phyloP scores from a whole-genome alignment of 257 asterid species.

The Fraxinus excelsior region DNA sequence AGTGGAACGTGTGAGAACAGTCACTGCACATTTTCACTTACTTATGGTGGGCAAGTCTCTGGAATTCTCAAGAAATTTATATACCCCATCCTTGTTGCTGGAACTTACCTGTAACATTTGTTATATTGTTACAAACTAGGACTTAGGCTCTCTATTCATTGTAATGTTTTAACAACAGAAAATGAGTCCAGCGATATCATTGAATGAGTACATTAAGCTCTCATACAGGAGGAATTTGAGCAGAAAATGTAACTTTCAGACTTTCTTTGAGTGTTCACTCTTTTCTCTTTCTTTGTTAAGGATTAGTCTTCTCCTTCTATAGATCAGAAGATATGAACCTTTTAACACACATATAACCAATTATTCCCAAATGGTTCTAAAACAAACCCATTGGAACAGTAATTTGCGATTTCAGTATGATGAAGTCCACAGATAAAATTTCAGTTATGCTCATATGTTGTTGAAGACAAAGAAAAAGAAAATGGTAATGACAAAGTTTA shows the following conservation, averaged over 20 bases:
- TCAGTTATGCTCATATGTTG: background rate
- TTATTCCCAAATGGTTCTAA: background rate
- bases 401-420: background rate
- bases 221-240: background rate
- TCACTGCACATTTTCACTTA: slow-evolving; percentile 37
- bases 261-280: background rate
- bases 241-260: background rate
- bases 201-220: background rate
- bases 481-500: background rate
- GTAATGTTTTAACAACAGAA: background rate
- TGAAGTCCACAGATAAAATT: background rate
- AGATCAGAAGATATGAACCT: background rate
- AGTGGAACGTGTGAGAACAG: background rate
- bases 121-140: background rate
- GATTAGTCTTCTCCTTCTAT: background rate
- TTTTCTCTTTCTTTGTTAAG: background rate
- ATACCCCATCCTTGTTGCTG: slow-evolving; percentile 30
- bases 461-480: background rate
- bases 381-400: background rate
- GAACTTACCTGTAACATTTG: slow-evolving; percentile 33
- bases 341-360: background rate
- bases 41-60: slow-evolving; percentile 48
- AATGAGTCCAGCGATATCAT: background rate
- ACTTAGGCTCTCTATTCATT: background rate
- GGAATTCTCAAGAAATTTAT: slow-evolving; percentile 43